A percentile compares a stretch with the other conserved stretches of the same genome.
These are phyloP conservation scores for Aspergillus uvarum DNA, from an alignment of 2,329 filamentous ascomycete species.

Conservation along the genomic window DNA sequence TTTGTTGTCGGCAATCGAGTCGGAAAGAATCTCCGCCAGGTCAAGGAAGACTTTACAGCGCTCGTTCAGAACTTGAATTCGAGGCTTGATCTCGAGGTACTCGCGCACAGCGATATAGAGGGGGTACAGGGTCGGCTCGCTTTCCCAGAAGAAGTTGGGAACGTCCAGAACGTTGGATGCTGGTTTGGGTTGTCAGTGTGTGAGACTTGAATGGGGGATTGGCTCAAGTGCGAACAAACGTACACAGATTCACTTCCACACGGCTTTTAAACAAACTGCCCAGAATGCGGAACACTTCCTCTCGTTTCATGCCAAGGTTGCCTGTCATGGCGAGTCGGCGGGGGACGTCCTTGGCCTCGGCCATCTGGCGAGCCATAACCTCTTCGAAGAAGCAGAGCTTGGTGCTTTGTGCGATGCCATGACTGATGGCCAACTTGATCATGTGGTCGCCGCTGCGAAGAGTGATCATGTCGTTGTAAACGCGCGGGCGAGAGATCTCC, in stretches of 20 bases:
- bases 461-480: slow-evolving; percentile 99
- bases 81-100: slow-evolving; percentile 94
- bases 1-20: slow-evolving; percentile 88
- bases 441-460: slow-evolving; percentile 93
- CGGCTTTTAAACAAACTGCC: slow-evolving; percentile 88
- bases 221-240: slow-evolving; percentile 39
- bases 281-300: slow-evolving; percentile 88
- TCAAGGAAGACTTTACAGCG: slow-evolving; percentile 95
- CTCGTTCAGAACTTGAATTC: slow-evolving; percentile 95
- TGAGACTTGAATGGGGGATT: neutral
- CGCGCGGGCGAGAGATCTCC: slow-evolving; percentile 78
- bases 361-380: slow-evolving; percentile 91
- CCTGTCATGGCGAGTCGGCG: slow-evolving; percentile 86
- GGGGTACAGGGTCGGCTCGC: slow-evolving; percentile 89
- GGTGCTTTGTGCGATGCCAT: slow-evolving; percentile 95
- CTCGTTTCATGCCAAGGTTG: slow-evolving; percentile 83
- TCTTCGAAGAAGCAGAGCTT: slow-evolving; percentile 96
- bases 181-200: slow-evolving; percentile 39
- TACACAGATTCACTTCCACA: slow-evolving; percentile 97
- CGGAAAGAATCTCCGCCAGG: slow-evolving; percentile 88
- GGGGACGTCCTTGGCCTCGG: slow-evolving; percentile 86
- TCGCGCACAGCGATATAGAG: slow-evolving; percentile 93
- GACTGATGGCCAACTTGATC: slow-evolving; percentile 97
- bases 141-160: slow-evolving; percentile 98
- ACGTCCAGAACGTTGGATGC: slow-evolving; percentile 95